A percentile compares a stretch with the other conserved stretches of the same genome.
Conservation (phyloP, 257 asterid genomes). For the Fraxinus pennsylvanica region DNA sequence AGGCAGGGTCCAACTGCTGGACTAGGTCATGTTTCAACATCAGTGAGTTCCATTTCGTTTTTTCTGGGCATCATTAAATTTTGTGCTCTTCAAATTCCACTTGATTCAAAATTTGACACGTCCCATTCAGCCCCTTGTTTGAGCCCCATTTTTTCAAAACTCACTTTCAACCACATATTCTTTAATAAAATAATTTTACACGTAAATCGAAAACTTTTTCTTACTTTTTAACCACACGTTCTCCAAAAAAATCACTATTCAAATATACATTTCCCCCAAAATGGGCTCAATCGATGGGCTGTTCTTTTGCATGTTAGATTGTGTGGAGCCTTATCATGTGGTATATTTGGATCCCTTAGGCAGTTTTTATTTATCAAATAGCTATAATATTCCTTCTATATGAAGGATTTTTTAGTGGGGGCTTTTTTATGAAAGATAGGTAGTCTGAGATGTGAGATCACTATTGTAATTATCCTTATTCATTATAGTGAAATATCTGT, state of each 20-base stretch:
- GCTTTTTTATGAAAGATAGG: not conserved
- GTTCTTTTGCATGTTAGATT: not conserved
- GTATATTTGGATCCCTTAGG: not conserved
- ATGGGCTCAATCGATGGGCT: not conserved
- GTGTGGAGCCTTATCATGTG: not conserved
- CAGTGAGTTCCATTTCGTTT: slow-evolving; percentile 50
- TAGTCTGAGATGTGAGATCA: not conserved
- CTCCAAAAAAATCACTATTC: no score
- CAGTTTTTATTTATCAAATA: not conserved
- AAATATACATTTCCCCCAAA: no score
- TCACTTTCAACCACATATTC: no score
- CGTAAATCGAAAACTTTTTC: no score
- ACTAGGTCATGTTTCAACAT: slow-evolving; percentile 70
- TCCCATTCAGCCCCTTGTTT: not conserved
- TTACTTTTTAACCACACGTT: no score
- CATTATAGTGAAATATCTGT: no score
- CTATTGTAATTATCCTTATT: no score
- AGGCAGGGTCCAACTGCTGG: slow-evolving; percentile 91
- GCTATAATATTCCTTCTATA: not conserved
- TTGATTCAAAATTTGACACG: slow-evolving; percentile 9
- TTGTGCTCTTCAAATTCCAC: not conserved
- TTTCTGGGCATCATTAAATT: not conserved
- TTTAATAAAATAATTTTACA: no score
- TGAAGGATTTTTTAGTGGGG: not conserved
- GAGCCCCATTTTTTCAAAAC: no score